Percentiles rank a stretch among this genome's conserved stretches.
Evolutionary conservation across 176 grass and related monocot genomes (phyloP).

Genomic region (Triticum timopheevii): DNA sequence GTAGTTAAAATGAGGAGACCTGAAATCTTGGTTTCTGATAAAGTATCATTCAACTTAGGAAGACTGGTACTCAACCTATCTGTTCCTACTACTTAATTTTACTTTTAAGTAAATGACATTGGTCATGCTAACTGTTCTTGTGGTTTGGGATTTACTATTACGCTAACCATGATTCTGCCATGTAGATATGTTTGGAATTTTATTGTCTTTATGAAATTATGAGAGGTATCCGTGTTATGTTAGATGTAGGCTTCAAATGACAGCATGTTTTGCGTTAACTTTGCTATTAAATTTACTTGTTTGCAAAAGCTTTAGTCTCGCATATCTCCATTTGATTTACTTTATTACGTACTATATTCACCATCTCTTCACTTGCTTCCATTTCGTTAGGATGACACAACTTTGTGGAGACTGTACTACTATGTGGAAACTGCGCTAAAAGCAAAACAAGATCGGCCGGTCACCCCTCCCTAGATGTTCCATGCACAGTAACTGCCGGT

Average conservation of each 20-base stretch:
- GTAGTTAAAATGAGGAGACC: conserved; percentile 45
- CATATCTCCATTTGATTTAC: background rate
- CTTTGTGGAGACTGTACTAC: conserved; percentile 77
- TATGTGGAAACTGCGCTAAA: conserved; percentile 53
- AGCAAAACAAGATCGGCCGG: conserved; percentile 34
- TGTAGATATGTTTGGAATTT: background rate
- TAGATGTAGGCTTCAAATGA: background rate
- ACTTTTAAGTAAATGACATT: background rate
- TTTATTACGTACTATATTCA: background rate
- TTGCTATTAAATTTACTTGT: background rate
- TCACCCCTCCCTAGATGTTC: background rate
- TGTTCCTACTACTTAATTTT: background rate
- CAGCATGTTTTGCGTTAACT: background rate
- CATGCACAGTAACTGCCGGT: background rate
- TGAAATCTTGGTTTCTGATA: conserved; percentile 37
- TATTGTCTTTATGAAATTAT: background rate
- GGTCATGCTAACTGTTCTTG: background rate
- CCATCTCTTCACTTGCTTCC: background rate
- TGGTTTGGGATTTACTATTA: background rate
- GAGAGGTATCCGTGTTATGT: background rate
- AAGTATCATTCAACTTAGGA: conserved; percentile 56
- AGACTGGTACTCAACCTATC: conserved; percentile 41
- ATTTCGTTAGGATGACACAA: conserved; percentile 57
- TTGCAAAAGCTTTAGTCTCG: background rate
- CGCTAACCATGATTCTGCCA: background rate